phyloP scores from a whole-genome alignment of 176 grass and related monocot genomes.

The Poa pratensis region DNA sequence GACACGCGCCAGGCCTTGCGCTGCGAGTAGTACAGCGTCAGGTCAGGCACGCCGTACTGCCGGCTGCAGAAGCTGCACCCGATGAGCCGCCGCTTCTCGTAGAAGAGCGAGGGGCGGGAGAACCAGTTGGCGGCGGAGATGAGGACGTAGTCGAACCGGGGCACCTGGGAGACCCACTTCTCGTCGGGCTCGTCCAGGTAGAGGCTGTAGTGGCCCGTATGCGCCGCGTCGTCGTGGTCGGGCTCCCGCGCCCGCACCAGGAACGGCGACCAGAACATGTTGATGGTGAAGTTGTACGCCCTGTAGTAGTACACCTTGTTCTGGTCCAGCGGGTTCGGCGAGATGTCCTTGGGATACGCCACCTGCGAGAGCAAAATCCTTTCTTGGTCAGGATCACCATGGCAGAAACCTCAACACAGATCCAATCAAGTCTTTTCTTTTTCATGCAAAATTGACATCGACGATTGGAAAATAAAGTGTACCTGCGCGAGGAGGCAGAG shows the following conservation, averaged over 20 bases:
- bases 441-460: no score
- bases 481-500: constrained; percentile 68
- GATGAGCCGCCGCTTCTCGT: constrained; percentile 53
- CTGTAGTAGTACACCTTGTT: constrained; percentile 64
- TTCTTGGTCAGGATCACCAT: background rate
- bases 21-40: constrained; percentile 74
- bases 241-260: constrained; percentile 56
- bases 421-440: no score
- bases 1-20: constrained; percentile 60
- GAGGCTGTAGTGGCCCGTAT: constrained; percentile 66
- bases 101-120: constrained; percentile 67
- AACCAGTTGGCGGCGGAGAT: constrained; percentile 86
- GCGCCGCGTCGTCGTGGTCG: constrained; percentile 53
- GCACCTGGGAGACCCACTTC: constrained; percentile 60
- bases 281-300: constrained; percentile 73
- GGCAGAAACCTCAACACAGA: no score
- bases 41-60: constrained; percentile 67
- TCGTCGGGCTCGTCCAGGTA: constrained; percentile 79
- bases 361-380: constrained; percentile 25
- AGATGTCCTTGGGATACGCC: constrained; percentile 55
- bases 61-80: constrained; percentile 73
- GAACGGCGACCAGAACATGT: constrained; percentile 89
- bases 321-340: constrained; percentile 49
- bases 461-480: no score
- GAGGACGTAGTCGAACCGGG: constrained; percentile 72